Conservation (phyloP, 1,139 yeast genomes). For the Saccharomycopsis hybrid region DNA sequence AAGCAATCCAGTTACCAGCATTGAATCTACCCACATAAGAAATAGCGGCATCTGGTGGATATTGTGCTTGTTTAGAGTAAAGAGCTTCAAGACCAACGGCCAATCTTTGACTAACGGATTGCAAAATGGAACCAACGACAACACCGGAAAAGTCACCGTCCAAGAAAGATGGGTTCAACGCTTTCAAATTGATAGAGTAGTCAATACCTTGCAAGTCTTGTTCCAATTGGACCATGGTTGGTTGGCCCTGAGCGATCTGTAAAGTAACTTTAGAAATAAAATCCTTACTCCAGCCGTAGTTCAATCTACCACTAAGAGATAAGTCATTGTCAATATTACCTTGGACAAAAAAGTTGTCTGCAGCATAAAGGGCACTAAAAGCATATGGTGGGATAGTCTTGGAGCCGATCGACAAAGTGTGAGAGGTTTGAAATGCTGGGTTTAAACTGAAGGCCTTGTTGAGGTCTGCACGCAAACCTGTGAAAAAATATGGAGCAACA, state of each 20-base stretch:
- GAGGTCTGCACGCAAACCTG: constrained; percentile 95
- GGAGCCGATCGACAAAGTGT: constrained; percentile 86
- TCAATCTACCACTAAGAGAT: constrained; percentile 81
- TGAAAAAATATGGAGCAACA: constrained; percentile 82
- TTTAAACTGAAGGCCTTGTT: constrained; percentile 86
- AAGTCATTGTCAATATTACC: constrained; percentile 87
- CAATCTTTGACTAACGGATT: constrained; percentile 75
- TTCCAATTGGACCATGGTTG: constrained; percentile 91
- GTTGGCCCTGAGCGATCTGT: constrained; percentile 86
- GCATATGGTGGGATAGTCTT: constrained; percentile 87
- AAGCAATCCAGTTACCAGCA: constrained; percentile 76
- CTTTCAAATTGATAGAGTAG: constrained; percentile 80
- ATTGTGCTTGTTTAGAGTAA: constrained; percentile 71
- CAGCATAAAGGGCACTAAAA: constrained; percentile 83
- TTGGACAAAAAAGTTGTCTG: constrained; percentile 80
- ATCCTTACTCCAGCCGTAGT: constrained; percentile 84
- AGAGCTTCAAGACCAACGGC: constrained; percentile 91
- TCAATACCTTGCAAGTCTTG: constrained; percentile 92
- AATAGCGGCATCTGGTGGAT: constrained; percentile 90
- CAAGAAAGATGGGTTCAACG: constrained; percentile 80
- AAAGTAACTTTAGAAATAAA: constrained; percentile 79
- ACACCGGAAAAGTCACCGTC: constrained; percentile 78
- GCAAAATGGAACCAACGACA: constrained; percentile 85
- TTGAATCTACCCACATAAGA: constrained; percentile 89
- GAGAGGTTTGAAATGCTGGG: constrained; percentile 97